Evolutionary conservation across 1,284 basidiomycete genomes (phyloP).

Genomic region (Cerioporus squamosus): DNA sequence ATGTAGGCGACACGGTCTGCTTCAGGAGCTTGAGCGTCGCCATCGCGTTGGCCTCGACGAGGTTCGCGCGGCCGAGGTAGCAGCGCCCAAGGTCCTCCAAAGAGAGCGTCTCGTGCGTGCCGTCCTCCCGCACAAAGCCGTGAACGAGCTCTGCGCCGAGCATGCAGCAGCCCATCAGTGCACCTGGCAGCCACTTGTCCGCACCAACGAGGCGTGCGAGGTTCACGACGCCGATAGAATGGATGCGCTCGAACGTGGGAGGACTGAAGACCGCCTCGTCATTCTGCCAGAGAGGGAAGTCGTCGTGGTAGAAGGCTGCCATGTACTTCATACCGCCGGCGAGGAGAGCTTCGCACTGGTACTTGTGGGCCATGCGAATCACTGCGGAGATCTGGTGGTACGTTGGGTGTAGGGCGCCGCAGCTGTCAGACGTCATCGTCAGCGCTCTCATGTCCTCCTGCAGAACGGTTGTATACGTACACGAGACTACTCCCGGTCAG

Average conservation of each 20-base stretch:
- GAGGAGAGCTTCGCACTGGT: slow-evolving; percentile 11
- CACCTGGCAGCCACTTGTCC: slow-evolving; percentile 7
- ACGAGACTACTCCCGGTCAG: background rate
- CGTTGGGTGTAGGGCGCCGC: slow-evolving; percentile 3
- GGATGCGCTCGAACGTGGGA: slow-evolving; percentile 7
- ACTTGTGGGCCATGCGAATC: slow-evolving; percentile 16
- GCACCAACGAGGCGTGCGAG: slow-evolving; percentile 12
- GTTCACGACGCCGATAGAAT: slow-evolving; percentile 18
- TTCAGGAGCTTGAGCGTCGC: slow-evolving; percentile 10
- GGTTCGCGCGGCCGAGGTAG: slow-evolving; percentile 7
- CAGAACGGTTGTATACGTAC: background rate
- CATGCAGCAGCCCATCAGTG: slow-evolving; percentile 14
- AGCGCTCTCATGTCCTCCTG: background rate
- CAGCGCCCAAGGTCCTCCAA: slow-evolving; percentile 10
- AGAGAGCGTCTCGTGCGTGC: slow-evolving; percentile 9
- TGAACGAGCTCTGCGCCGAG: slow-evolving; percentile 10
- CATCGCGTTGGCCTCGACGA: slow-evolving; percentile 11
- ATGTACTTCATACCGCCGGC: slow-evolving; percentile 6
- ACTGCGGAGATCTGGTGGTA: slow-evolving; percentile 13
- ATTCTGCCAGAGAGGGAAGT: background rate
- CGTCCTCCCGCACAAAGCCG: slow-evolving; percentile 18
- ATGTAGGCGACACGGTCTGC: background rate
- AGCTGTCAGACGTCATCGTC: background rate
- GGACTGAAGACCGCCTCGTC: background rate
- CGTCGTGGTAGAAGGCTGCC: slow-evolving; percentile 10